These are phyloP conservation scores for Gaillardinia entomophila DNA, from an alignment of 805 yeast species.

Conservation along the genomic window DNA sequence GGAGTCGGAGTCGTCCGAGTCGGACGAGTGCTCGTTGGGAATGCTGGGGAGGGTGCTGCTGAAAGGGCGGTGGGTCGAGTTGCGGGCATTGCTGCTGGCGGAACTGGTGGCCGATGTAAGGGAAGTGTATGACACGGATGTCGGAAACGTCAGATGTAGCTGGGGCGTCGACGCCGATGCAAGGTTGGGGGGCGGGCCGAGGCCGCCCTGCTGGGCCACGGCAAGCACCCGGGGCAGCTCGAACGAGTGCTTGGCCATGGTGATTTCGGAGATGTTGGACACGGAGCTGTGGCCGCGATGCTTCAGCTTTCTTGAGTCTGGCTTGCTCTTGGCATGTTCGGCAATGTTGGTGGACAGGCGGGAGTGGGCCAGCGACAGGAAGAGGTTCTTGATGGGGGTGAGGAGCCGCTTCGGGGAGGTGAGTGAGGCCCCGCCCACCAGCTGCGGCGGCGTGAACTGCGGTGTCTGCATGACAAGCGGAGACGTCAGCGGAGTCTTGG, in stretches of 20 bases:
- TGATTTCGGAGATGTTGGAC: background rate
- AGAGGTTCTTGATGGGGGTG: conserved; percentile 21
- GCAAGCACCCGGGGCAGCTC: background rate
- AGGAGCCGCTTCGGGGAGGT: conserved; percentile 21
- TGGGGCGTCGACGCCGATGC: background rate
- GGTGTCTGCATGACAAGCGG: background rate
- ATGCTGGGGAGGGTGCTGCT: background rate
- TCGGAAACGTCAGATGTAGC: background rate
- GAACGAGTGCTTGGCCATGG: background rate
- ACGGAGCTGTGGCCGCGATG: background rate
- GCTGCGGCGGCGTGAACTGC: conserved; percentile 4
- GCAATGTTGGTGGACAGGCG: conserved; percentile 5
- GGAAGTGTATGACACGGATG: background rate
- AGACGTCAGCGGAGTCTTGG: background rate
- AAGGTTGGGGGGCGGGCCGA: background rate
- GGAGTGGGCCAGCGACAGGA: conserved; percentile 11
- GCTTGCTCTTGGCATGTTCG: background rate
- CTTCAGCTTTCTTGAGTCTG: no score
- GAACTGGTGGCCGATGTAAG: background rate
- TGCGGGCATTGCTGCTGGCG: background rate
- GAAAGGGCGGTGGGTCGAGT: background rate
- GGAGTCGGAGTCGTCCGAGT: conserved; percentile 8
- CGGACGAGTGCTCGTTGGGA: background rate
- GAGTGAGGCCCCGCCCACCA: conserved; percentile 1
- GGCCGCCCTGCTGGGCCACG: background rate